Conservation (phyloP, 73 alveolate genomes). For the Urostyla sp. region DNA sequence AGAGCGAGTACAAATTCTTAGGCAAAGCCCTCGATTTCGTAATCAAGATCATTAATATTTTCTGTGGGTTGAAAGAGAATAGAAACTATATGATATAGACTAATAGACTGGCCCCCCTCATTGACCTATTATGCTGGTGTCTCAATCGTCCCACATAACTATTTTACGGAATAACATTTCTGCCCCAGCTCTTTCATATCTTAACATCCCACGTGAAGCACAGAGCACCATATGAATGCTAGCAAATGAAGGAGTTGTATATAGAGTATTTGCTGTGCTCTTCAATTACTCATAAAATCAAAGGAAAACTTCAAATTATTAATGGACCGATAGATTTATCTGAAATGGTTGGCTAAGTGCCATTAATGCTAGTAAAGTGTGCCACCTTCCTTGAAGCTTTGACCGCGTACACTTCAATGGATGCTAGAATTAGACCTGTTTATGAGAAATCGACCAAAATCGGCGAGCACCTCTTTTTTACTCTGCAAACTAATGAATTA, state of each 20-base stretch:
- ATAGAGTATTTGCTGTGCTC: conserved; percentile 86
- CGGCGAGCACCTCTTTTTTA: conserved; percentile 82
- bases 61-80: conserved; percentile 85
- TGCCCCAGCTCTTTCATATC: conserved; percentile 90
- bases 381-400: conserved; percentile 88
- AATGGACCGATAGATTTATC: conserved; percentile 89
- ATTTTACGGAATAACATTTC: conserved; percentile 80
- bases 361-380: conserved; percentile 83
- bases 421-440: conserved; percentile 83
- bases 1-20: conserved; percentile 87
- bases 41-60: conserved; percentile 54
- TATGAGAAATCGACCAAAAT: conserved; percentile 85
- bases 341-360: conserved; percentile 80
- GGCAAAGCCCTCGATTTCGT: conserved; percentile 68
- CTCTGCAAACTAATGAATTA: conserved; percentile 83
- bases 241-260: conserved; percentile 87
- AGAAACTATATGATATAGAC: conserved; percentile 91
- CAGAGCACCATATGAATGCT: conserved; percentile 87
- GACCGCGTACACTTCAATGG: conserved; percentile 77
- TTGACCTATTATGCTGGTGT: conserved; percentile 88
- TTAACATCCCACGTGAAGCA: conserved; percentile 88
- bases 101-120: conserved; percentile 83
- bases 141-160: conserved; percentile 85
- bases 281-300: conserved; percentile 75
- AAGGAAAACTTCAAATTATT: conserved; percentile 77